Base-by-base conservation (phyloP, 2,329 filamentous ascomycete genomes). In the Coleophoma cylindrospora region DNA sequence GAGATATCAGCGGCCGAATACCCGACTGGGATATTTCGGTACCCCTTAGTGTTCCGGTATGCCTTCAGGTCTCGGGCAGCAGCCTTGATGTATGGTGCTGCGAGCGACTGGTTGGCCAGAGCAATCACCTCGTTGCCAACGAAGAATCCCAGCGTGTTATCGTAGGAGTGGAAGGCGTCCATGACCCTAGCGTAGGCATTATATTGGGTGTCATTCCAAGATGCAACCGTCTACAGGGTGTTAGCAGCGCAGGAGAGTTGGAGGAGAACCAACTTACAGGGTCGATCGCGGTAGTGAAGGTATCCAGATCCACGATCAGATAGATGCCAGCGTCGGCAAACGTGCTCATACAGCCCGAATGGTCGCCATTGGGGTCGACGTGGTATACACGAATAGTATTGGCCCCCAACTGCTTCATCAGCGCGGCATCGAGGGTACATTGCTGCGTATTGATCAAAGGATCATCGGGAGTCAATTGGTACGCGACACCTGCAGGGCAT, bases 371-470 rank as follows among this genome's bases (percentile, higher is more conserved):
- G 2, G 87, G 72, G 61, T 95, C 85, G 54, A 96, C 89, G 64
- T 95, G 89, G 69, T 96, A 96, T 51, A 94, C 87, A 50, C 91
- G 88, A 62, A 95, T 90, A 32, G 86, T 78, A 66, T 95, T 95
- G 65, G 87, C 81, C 54, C 89, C 89, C 48, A 96, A 74, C 15
- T 83, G 81, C 66, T 88, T 79, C 87, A 95, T 95, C 63, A 91
- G 75, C 14, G 73, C 66, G 40, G 85, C 84, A 71, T 96, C 91
- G 58, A 83, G 81, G 60, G 77, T 68, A 73, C 89, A 95, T 72
- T 95, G 91, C 44, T 80, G 80, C 38, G 79, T 77, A 65, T 94
- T 80, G 58, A 88, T 71, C 54, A 95, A 79, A 45, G 90, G 91
- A 64, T 96, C 91, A 46, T 85, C 75, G 32, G 71, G 67, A 33